phyloP scores from a whole-genome alignment of 2,329 filamentous ascomycete genomes.

The Colletotrichum neosansevieriae region DNA sequence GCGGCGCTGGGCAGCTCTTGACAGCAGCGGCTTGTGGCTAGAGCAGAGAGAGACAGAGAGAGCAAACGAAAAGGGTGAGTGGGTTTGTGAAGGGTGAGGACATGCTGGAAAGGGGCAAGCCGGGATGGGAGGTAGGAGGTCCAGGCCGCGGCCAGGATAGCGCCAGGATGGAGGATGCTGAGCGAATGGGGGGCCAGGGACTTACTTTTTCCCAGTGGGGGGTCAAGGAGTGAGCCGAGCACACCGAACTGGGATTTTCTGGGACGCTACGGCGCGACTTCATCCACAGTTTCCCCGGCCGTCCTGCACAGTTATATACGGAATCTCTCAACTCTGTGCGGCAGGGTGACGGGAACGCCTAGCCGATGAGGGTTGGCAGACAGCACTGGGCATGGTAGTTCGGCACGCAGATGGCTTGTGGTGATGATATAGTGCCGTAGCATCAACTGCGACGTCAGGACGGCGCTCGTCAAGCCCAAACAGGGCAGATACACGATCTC shows the following conservation, averaged over 20 bases:
- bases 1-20: too few relatives aligned
- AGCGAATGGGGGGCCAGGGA: conserved; percentile 6
- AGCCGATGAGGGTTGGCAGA: neutral
- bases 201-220: conserved; percentile 25
- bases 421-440: neutral
- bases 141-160: conserved; percentile 16
- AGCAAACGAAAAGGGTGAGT: neutral
- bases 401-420: conserved; percentile 7
- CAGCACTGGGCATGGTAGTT: conserved; percentile 10
- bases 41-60: too few relatives aligned
- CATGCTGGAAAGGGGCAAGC: conserved; percentile 1
- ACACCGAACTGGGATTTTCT: neutral
- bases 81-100: neutral
- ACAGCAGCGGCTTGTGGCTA: too few relatives aligned
- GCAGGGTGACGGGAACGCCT: conserved; percentile 10
- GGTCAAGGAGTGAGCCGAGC: neutral
- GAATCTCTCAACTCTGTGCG: neutral
- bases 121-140: conserved; percentile 26
- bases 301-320: too few relatives aligned
- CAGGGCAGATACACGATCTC: too few relatives aligned
- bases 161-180: neutral
- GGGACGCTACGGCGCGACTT: conserved; percentile 1
- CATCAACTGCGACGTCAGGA: neutral
- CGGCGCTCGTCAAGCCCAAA: neutral
- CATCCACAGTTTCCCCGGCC: conserved; percentile 22